Evolutionary conservation across 2,329 filamentous ascomycete species (phyloP), one percentile per base, ranked within the genome.

Genomic region (Hymenotorrendiella dingleyae): DNA sequence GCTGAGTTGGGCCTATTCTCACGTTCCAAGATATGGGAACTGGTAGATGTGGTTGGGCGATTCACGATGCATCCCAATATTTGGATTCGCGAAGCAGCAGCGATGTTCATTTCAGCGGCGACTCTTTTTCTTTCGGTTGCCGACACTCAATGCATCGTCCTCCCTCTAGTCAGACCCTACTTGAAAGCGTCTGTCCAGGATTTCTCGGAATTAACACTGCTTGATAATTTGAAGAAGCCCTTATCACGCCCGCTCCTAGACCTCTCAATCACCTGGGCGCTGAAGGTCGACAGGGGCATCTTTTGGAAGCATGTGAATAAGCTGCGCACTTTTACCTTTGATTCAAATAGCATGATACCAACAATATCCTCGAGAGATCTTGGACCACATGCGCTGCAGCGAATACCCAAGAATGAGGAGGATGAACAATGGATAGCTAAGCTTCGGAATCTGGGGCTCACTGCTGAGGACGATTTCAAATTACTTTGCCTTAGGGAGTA

Each of bases 11-110:
- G 93, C 0, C 70, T 98, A 0, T 78, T 98, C 35, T 91, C 94
- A 39, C 78, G 88, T 56, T 74, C 82, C 5, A 91, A 86, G 46
- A 83, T 82, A 1, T 95, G 89, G 83, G 89, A 96, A 59, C 70
- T 98, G 28, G 79, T 94, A 17, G 84, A 94, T 48, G 80, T 91
- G 28, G 78, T 91, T 11, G 82, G 78, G 6, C 80, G 89, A 3
- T 95, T 97, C 57, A 82, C 90, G 10, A 82, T 95, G 71, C 93
- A 98, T 60, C 93, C 93, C 0, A 97, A 95, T 54, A 70, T 87
- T 7, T 98, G 93, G 91, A 90, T 98, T 40, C 80, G 91, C 27
- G 91, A 97, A 65, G 86, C 91, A 8, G 83, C 91, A 3, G 78
- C 85, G 6, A 82, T 91, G 50, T 94, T 96, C 54, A 70, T 97